These are phyloP conservation scores for Clarireedia hainanense DNA, from an alignment of 2,329 filamentous ascomycete species.

Conservation along the genomic window DNA sequence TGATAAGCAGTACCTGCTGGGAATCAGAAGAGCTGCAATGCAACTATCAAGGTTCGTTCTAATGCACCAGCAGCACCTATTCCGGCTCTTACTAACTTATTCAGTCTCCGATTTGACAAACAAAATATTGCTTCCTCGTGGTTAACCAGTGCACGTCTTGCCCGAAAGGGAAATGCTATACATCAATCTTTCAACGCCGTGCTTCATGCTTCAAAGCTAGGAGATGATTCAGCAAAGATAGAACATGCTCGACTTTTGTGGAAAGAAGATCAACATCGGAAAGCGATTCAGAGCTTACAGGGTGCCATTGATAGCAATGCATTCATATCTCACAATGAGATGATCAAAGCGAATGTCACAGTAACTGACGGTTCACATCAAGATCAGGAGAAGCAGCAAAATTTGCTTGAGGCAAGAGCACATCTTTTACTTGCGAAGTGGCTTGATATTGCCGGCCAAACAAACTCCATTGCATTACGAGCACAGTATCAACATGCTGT, in stretches of 20 bases:
- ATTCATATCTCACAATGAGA: slow-evolving; percentile 45
- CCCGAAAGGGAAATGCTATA: slow-evolving; percentile 74
- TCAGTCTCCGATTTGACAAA: slow-evolving; percentile 49
- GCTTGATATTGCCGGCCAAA: slow-evolving; percentile 92
- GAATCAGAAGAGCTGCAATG: slow-evolving; percentile 81
- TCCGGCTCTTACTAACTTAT: slow-evolving; percentile 24
- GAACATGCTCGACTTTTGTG: slow-evolving; percentile 90
- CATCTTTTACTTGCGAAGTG: slow-evolving; percentile 90
- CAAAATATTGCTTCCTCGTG: slow-evolving; percentile 75
- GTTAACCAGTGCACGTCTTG: slow-evolving; percentile 77
- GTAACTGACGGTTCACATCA: slow-evolving; percentile 10
- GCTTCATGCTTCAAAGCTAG: slow-evolving; percentile 75
- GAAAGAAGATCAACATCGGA: slow-evolving; percentile 87
- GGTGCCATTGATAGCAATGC: slow-evolving; percentile 75
- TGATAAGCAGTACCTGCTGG: slow-evolving; percentile 90
- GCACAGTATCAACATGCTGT: slow-evolving; percentile 77
- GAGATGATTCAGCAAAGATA: slow-evolving; percentile 81
- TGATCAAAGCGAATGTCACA: slow-evolving; percentile 15
- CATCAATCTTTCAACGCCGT: slow-evolving; percentile 92
- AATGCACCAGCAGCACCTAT: neutral
- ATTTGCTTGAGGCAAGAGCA: slow-evolving; percentile 63
- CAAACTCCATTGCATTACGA: slow-evolving; percentile 71
- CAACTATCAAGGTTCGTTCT: slow-evolving; percentile 57
- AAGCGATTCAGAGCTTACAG: slow-evolving; percentile 87
- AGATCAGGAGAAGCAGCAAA: slow-evolving; percentile 37